Evolutionary conservation across 2,329 filamentous ascomycete genomes (phyloP).

Genomic region (Hypoxylon sp.): DNA sequence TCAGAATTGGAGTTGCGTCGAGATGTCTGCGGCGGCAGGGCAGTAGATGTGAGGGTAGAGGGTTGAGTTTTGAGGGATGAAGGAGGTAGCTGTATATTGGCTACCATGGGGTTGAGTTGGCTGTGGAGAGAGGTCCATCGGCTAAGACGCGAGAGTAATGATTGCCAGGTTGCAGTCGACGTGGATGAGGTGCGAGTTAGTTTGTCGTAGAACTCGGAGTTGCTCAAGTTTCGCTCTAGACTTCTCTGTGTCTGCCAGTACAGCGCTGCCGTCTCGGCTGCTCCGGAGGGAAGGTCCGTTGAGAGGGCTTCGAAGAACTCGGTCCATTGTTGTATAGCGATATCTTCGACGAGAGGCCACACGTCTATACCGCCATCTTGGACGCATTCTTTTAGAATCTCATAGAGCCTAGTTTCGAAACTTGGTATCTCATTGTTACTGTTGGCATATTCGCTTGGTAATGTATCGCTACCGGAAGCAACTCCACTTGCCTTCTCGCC

Average conservation of each 20-base stretch:
- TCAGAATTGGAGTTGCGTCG: conserved; percentile 9
- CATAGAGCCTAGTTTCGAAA: conserved; percentile 51
- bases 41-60: background rate
- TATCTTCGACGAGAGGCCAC: conserved; percentile 40
- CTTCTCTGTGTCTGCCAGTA: conserved; percentile 53
- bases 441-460: conserved; percentile 3
- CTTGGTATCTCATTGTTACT: conserved; percentile 43
- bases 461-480: conserved; percentile 1
- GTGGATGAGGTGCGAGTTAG: background rate
- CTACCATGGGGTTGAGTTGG: conserved; percentile 30
- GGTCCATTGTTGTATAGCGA: conserved; percentile 53
- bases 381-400: conserved; percentile 31
- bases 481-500: background rate
- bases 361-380: conserved; percentile 24
- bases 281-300: conserved; percentile 14
- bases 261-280: conserved; percentile 39
- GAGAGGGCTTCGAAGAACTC: conserved; percentile 56
- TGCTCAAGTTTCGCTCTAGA: conserved; percentile 57
- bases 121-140: conserved; percentile 49
- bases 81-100: conserved; percentile 15
- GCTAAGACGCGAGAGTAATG: conserved; percentile 52
- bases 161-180: conserved; percentile 51
- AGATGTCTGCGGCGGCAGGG: background rate
- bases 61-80: conserved; percentile 24
- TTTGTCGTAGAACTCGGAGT: conserved; percentile 27